Evolutionary conservation across 164 flowering plant genomes (phyloP).

Genomic region (Saururus chinensis): DNA sequence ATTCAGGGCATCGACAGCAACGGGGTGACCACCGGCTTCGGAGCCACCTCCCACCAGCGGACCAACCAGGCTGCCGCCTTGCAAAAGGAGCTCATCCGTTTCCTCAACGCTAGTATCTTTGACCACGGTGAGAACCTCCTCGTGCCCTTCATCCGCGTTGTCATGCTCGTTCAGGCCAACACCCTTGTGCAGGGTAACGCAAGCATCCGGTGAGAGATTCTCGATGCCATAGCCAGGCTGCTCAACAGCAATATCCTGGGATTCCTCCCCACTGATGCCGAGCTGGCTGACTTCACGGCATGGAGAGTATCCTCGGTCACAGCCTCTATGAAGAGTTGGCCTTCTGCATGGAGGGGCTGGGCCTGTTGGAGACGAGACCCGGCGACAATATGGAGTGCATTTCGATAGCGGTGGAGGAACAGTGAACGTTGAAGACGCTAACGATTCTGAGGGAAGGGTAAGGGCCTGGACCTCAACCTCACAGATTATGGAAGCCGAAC

Average conservation of each 20-base stretch:
- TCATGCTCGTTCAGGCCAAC: slow-evolving; percentile 28
- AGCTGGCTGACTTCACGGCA: slow-evolving; percentile 74
- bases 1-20: slow-evolving; percentile 3
- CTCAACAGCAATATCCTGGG: slow-evolving; percentile 16
- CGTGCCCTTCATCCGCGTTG: slow-evolving; percentile 17
- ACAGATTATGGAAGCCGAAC: slow-evolving; percentile 14
- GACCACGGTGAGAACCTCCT: neutral
- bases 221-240: slow-evolving; percentile 17
- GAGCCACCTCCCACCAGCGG: slow-evolving; percentile 8
- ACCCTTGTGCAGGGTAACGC: slow-evolving; percentile 29
- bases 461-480: neutral
- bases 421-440: slow-evolving; percentile 34
- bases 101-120: too few species aligned
- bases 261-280: too few species aligned
- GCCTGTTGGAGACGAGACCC: slow-evolving; percentile 33
- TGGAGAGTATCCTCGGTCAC: slow-evolving; percentile 62
- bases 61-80: too few species aligned
- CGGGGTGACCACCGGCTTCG: slow-evolving; percentile 9
- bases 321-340: slow-evolving; percentile 50
- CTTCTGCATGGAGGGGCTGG: slow-evolving; percentile 63
- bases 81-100: too few species aligned
- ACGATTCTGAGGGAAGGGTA: too few species aligned
- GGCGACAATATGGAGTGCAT: slow-evolving; percentile 7
- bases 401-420: slow-evolving; percentile 7
- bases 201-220: slow-evolving; percentile 27